A percentile compares a stretch with the other conserved stretches of the same genome.
Conservation (phyloP, 2,329 filamentous ascomycete species). For the Pseudogymnoascus sp. region DNA sequence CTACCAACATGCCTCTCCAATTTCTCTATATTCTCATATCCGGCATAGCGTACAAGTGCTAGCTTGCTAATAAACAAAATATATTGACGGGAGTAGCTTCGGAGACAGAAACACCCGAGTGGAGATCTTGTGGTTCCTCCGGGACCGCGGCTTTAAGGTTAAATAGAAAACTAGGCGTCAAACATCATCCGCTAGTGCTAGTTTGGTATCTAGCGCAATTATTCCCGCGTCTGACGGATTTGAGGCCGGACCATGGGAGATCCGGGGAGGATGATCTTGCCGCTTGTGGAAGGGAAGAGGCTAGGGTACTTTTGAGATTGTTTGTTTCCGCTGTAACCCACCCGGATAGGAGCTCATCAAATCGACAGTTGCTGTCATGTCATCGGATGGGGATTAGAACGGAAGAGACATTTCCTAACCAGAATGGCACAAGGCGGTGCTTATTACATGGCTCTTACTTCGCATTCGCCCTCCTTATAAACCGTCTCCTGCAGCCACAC, state of each 20-base stretch:
- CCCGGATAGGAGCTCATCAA: neutral
- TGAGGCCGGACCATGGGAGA: neutral
- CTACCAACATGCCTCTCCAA: too few relatives aligned
- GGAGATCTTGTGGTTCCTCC: neutral
- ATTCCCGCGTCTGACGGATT: neutral
- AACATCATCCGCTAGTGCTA: neutral
- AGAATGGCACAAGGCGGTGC: neutral
- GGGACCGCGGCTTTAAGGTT: neutral
- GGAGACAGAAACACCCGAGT: neutral
- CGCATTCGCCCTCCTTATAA: neutral
- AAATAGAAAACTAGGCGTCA: neutral
- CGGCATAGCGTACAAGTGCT: neutral
- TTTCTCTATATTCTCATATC: neutral
- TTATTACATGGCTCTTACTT: neutral
- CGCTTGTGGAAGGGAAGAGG: neutral
- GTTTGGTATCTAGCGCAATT: neutral
- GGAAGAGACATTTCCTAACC: neutral
- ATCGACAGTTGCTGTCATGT: neutral
- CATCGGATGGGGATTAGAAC: neutral
- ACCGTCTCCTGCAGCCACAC: neutral
- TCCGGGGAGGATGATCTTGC: neutral
- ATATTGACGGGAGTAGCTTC: neutral
- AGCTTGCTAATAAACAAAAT: neutral
- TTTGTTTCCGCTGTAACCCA: neutral
- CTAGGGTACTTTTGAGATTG: neutral